Evolutionary conservation across 768 basidiomycete species (phyloP), one percentile per base, ranked within the genome.

Genomic region (Amanita rubescens): DNA sequence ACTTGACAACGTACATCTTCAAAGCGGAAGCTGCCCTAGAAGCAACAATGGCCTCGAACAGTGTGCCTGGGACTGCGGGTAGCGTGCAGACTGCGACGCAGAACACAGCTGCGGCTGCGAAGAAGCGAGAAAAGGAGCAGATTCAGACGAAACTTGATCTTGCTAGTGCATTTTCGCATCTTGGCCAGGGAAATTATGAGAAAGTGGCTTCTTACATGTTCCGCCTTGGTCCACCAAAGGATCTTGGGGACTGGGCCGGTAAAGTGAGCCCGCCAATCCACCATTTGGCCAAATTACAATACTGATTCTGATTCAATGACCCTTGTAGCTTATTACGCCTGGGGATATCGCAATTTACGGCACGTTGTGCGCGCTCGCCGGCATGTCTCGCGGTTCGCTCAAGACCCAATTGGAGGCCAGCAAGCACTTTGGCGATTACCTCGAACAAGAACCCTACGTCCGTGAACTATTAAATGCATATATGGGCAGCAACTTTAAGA

Each of bases 21-120:
- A 96, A 96, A 69, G 92, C 93, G n/a, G 94, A 96, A 56, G 85
- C 90, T 0, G 88, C 91, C 0, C 75, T 96, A 22, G 93, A 95
- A 37, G 80, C 82, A 2, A 68, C 78, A 1, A 58, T 71, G 1
- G 68, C 70, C 12, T 59, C 67, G 9, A 58, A 68, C 15, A 56
- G 59, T 33, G 55, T 59, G 49, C 56, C 62, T 14, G 47, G 58
- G 9, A 35, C 56, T 14, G 27, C 59, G 20, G 63, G 61, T 48
- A 56, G 51, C 38, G 56, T 57, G 1, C 52, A 59, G 10, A 41
- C 65, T 14, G n/a, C n/a, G n/a, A 60, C 25, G 11, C 38, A 39
- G 37, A 58, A 62, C 12, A 55, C 61, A n/a, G 49, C 61, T 5
- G 48, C 61, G 1, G 62, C 65, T 9, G 62, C 68, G 27, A 68